Percentiles rank a stretch among this genome's conserved stretches.
phyloP scores from a whole-genome alignment of 495 filamentous ascomycete species.

The Neurospora sp. region DNA sequence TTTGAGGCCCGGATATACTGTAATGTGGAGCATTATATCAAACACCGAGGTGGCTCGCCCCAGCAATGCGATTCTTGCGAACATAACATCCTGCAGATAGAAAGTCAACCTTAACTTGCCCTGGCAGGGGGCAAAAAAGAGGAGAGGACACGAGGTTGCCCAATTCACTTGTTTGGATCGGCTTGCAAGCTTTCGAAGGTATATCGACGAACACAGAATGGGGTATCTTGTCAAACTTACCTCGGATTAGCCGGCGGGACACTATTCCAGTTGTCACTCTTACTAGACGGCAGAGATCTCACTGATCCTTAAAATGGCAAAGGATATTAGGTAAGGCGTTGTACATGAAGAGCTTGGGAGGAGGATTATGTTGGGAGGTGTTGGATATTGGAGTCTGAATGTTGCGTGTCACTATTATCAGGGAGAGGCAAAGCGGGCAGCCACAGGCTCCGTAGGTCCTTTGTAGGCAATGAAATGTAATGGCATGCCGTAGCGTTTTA shows the following conservation, averaged over 20 bases:
- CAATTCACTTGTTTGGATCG: neutral
- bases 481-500: neutral
- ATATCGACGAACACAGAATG: neutral
- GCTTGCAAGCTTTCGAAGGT: neutral
- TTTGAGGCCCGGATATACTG: neutral
- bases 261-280: neutral
- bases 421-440: neutral
- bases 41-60: neutral
- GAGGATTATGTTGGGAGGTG: neutral
- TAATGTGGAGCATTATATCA: neutral
- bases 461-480: neutral
- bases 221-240: neutral
- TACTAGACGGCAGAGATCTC: neutral
- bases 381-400: neutral
- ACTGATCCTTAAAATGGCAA: neutral
- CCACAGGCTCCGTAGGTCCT: neutral
- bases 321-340: neutral
- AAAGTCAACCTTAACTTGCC: neutral
- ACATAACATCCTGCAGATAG: neutral
- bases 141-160: neutral
- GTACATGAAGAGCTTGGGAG: neutral
- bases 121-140: neutral
- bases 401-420: neutral
- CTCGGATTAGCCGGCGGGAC: neutral
- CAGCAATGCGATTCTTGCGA: neutral